Evolutionary conservation across 2,329 filamentous ascomycete genomes (phyloP).

Genomic region (Lachnellula hyalina): DNA sequence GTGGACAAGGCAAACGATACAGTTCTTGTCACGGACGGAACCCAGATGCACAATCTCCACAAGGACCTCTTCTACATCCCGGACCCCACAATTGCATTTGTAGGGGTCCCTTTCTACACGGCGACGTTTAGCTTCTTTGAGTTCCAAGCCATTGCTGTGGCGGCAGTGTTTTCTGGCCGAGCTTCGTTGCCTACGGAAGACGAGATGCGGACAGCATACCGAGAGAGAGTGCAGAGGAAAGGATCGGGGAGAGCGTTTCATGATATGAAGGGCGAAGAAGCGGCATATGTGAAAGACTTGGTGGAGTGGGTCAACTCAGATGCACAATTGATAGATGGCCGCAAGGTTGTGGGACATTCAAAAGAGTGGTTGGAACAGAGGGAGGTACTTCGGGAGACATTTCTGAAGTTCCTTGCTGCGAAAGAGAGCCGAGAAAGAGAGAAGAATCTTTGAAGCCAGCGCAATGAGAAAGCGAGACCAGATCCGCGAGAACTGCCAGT

Average conservation of each 20-base stretch:
- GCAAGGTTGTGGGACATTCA: conserved; percentile 13
- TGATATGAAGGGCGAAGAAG: conserved; percentile 32
- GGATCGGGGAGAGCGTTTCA: conserved; percentile 35
- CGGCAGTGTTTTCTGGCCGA: conserved; percentile 37
- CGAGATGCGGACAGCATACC: conserved; percentile 32
- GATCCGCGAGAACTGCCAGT: too few relatives aligned
- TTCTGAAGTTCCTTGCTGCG: neutral
- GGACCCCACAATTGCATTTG: conserved; percentile 40
- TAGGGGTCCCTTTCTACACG: conserved; percentile 43
- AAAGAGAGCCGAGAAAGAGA: neutral
- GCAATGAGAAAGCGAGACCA: too few relatives aligned
- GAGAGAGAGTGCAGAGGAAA: conserved; percentile 35
- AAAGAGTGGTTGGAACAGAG: conserved; percentile 16
- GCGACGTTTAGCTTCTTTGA: conserved; percentile 47
- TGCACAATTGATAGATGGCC: conserved; percentile 9
- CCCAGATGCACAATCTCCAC: conserved; percentile 43
- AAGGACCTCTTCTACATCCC: conserved; percentile 49
- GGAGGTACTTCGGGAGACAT: neutral
- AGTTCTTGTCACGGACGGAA: conserved; percentile 49
- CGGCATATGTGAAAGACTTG: conserved; percentile 20
- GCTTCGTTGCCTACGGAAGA: conserved; percentile 33
- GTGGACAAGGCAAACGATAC: conserved; percentile 45
- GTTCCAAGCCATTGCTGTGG: conserved; percentile 43
- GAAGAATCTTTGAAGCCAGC: neutral
- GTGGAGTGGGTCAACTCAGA: conserved; percentile 19